Evolutionary conservation across 805 yeast species (phyloP), one percentile per base, ranked within the genome.

Genomic region (Wickerhamomyces tratensis): DNA sequence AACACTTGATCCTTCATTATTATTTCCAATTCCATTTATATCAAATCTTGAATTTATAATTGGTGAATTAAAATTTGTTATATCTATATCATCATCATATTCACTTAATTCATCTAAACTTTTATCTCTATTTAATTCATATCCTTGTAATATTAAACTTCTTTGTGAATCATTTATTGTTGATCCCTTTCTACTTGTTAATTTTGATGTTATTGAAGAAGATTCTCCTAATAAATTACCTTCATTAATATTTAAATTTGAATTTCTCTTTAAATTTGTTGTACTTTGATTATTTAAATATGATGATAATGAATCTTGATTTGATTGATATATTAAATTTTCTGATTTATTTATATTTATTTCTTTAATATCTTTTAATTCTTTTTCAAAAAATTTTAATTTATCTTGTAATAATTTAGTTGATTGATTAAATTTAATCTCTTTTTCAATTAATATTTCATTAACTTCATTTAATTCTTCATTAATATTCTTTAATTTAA

Each of bases 141-240:
- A 8, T 10, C 15, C 25, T 20, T 20, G 20, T 20, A 4, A 20
- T 20, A 4, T 20, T 11, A 11, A 25, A 20, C 20, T 20, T 20
- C 20, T 20, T 20, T 20, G 20, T 20, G 20, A 4, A 20, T 20
- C 20, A 20, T 33, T 25, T 9, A 41, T 9, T 6, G 37, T 39
- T 7, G 56, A 52, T 10, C 54, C 25, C 46, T 56, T 56, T 10
- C 58, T 47, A 41, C 55, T 50, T 27, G 51, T 55, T 11, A 31
- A 12, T n/a, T 60, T 53, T 7, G 77, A 77, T 0, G 79, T 71
- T 5, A 52, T 14, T 11, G 63, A 55, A 6, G 77, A 68, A 1
- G 77, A 65, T 48, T 75, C 77, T 7, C 76, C 77, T 41, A 72
- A 49, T 37, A 50, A 57, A 29, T 13, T 44, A 27, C 20, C 20